These are phyloP conservation scores for Pythium utonaiense DNA, from an alignment of 352 stramenopile genomes.

Conservation along the genomic window DNA sequence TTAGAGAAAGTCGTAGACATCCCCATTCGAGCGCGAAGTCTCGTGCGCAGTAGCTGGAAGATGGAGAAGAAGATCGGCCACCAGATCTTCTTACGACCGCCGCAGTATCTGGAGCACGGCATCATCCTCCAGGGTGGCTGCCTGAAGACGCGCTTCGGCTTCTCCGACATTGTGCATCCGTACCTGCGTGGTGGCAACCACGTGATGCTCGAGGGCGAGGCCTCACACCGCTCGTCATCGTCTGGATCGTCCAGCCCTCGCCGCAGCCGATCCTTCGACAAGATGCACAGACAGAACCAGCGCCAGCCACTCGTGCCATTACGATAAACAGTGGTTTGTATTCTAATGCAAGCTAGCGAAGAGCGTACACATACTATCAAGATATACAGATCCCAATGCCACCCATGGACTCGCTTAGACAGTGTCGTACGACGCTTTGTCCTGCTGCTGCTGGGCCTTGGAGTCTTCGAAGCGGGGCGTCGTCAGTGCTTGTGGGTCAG, in stretches of 20 bases:
- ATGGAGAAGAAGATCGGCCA: conserved; percentile 29
- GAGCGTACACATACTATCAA: not conserved
- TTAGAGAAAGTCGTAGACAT: conserved; percentile 26
- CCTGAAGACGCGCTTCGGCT: conserved; percentile 26
- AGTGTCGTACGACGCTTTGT: conserved; percentile 11
- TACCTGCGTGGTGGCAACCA: conserved; percentile 19
- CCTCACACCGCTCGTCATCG: conserved; percentile 11
- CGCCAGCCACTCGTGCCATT: conserved; percentile 22
- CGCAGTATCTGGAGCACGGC: conserved; percentile 27
- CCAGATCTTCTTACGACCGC: conserved; percentile 24
- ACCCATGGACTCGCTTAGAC: conserved; percentile 3
- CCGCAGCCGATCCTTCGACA: conserved; percentile 16
- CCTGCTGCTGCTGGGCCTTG: not conserved
- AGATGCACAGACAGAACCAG: conserved; percentile 16
- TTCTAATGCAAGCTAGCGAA: not conserved
- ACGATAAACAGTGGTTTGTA: conserved; percentile 7
- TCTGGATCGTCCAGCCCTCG: conserved; percentile 12
- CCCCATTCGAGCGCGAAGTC: conserved; percentile 24
- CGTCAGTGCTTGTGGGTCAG: conserved; percentile 39
- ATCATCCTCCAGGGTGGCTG: conserved; percentile 24
- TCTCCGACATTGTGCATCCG: conserved; percentile 23
- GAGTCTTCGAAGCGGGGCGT: conserved; percentile 18
- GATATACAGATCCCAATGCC: too few relatives aligned
- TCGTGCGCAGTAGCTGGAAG: conserved; percentile 22
- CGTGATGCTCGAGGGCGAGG: conserved; percentile 17